phyloP scores from a whole-genome alignment of 225 moss, liverwort and hornwort species.

The Sphagnum tenellum region DNA sequence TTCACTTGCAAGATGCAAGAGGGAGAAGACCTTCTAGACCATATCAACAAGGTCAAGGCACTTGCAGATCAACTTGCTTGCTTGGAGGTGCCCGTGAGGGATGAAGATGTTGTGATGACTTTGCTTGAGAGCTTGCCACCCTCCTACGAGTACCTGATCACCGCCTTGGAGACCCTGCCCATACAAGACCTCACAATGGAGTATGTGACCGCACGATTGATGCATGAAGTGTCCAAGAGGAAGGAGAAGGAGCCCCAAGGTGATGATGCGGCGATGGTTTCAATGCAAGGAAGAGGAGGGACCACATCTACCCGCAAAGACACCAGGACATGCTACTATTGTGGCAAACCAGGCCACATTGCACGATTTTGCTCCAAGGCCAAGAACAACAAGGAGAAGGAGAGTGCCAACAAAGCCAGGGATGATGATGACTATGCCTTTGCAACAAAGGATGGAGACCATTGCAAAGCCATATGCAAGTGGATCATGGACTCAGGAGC shows the following conservation, averaged over 20 bases:
- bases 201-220: conserved; percentile 5
- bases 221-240: conserved; percentile 15
- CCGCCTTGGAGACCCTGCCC: conserved; percentile 7
- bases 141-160: conserved; percentile 12
- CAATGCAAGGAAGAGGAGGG: background rate
- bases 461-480: background rate
- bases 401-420: conserved; percentile 4
- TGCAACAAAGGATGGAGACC: background rate
- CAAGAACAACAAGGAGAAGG: background rate
- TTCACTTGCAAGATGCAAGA: conserved; percentile 12
- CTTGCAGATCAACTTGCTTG: conserved; percentile 11
- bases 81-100: conserved; percentile 13
- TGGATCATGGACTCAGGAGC: background rate
- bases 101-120: conserved; percentile 15
- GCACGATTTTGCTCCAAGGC: conserved; percentile 1
- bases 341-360: conserved; percentile 20
- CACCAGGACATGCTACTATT: conserved; percentile 7
- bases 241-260: conserved; percentile 17
- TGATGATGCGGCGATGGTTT: background rate
- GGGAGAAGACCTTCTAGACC: conserved; percentile 3
- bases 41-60: conserved; percentile 18
- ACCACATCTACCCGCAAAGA: background rate
- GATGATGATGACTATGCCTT: conserved; percentile 8
- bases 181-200: conserved; percentile 18
- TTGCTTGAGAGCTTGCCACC: conserved; percentile 16